Base-by-base conservation (phyloP, 108 stramenopile genomes). In the Epithemia pelagica region DNA sequence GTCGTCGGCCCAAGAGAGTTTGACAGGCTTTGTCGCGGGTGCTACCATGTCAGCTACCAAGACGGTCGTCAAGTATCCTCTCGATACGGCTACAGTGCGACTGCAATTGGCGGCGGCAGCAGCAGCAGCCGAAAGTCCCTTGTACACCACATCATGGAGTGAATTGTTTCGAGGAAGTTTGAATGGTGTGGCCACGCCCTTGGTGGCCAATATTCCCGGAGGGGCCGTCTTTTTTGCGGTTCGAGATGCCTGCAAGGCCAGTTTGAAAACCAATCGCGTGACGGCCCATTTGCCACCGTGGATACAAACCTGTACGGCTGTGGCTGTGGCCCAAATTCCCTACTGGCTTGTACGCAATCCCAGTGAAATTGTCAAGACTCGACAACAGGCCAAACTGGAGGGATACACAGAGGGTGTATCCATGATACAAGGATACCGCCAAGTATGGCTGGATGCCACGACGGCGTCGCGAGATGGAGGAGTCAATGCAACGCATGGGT, bases 261-360 rank as follows among this genome's bases (percentile, higher is more conserved):
- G 62, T 30, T 58, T 89, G 26, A 79, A 78, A 21, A 63, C 67
- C 0, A 66, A 70, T 5, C 30, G 32, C 0, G n/a, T 23, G 2
- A 18, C 18, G 2, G 25, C n/a, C 18, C 28, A 65, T 20, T 28
- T 54, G 0, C 60, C 73, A 0, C 74, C 69, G 54, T 88, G 85
- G 87, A 33, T 79, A 28, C 26, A 72, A 2, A 92, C 90, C 10
- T 76, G 61, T 54, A 10, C 85, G 8, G 87, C 87, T 0, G 90
- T 92, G n/a, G 76, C 64, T 0, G 78, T 72, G 26, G 90, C 87
- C 10, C 61, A 74, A 59, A 69, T 85, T 66, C 90, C 86, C 0
- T 92, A 92, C 71, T 89, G 87, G 90, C 21, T 83, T 10, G 66
- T 92, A 10, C 83, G 90, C 10, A 92, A 89, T 86, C 90, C 90